Percentiles rank a stretch among this genome's conserved stretches.
Evolutionary conservation across 352 stramenopile genomes (phyloP).

Genomic region (Phytophthora pistaciae): DNA sequence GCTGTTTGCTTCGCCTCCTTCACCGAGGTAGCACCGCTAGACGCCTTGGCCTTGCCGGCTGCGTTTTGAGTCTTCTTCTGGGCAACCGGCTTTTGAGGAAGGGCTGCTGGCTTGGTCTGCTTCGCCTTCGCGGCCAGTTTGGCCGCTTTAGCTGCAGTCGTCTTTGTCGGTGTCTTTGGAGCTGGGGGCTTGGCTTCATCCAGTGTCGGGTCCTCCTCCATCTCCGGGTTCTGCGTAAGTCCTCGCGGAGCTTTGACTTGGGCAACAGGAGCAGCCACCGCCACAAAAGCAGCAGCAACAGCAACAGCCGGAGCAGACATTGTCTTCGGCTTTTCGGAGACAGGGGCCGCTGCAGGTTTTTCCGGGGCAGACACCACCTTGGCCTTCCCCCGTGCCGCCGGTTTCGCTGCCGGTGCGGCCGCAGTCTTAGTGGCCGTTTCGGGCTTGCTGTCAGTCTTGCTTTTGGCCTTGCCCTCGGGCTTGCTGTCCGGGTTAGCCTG

Average conservation of each 20-base stretch:
- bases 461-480: not conserved
- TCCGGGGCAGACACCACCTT: not conserved
- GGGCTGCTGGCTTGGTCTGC: constrained; percentile 13
- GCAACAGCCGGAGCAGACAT: not conserved
- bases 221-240: constrained; percentile 45
- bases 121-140: constrained; percentile 19
- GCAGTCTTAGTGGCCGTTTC: not conserved
- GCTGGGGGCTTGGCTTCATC: not conserved
- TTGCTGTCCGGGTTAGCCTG: not conserved
- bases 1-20: constrained; percentile 25
- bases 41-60: constrained; percentile 19
- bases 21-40: not conserved
- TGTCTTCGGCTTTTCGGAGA: not conserved
- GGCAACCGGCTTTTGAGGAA: constrained; percentile 3
- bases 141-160: constrained; percentile 2
- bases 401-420: not conserved
- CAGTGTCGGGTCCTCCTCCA: constrained; percentile 21
- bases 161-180: constrained; percentile 2
- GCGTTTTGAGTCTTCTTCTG: constrained; percentile 36
- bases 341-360: not conserved
- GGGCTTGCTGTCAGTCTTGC: not conserved
- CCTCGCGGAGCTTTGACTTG: not conserved
- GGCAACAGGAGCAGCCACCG: not conserved
- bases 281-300: not conserved
- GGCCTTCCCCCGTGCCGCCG: not conserved